Evolutionary conservation across 208 protist species (phyloP).

Genomic region (Trypanosoma melophagium): DNA sequence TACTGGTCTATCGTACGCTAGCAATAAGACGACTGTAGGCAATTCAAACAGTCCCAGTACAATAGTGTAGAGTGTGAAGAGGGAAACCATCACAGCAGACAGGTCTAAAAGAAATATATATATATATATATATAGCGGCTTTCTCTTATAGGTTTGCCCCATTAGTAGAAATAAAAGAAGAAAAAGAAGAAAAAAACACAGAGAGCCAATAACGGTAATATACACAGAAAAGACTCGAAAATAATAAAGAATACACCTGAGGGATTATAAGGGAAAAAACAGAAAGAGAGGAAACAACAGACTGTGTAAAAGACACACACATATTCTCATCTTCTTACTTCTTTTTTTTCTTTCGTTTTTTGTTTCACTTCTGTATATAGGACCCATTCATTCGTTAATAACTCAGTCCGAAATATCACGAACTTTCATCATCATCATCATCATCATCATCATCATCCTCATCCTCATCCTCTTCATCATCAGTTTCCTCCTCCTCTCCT

Average conservation of each 20-base stretch:
- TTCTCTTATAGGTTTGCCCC: too few relatives aligned
- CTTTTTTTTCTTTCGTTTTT: too few relatives aligned
- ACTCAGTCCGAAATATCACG: background rate
- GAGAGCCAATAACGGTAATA: background rate
- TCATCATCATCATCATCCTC: slow-evolving; percentile 40
- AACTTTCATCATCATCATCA: slow-evolving; percentile 21
- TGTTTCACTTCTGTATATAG: too few relatives aligned
- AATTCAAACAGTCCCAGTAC: slow-evolving; percentile 41
- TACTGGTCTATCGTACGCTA: slow-evolving; percentile 28
- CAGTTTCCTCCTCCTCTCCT: slow-evolving; percentile 37
- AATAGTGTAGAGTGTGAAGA: slow-evolving; percentile 36
- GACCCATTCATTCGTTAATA: too few relatives aligned
- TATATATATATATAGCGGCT: too few relatives aligned
- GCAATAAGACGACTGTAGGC: slow-evolving; percentile 31
- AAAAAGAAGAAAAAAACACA: slow-evolving; percentile 5
- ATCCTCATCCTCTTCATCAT: slow-evolving; percentile 30
- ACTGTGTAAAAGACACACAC: too few relatives aligned
- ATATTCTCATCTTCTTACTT: too few relatives aligned
- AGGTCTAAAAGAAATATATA: too few relatives aligned
- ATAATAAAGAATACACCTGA: background rate
- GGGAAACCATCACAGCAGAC: background rate
- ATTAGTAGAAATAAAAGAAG: slow-evolving; percentile 10
- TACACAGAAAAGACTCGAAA: background rate
- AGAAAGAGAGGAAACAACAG: background rate
- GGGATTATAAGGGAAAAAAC: background rate